Evolutionary conservation across 2,329 filamentous ascomycete species (phyloP).

Genomic region (Hirsutella rhossiliensis): DNA sequence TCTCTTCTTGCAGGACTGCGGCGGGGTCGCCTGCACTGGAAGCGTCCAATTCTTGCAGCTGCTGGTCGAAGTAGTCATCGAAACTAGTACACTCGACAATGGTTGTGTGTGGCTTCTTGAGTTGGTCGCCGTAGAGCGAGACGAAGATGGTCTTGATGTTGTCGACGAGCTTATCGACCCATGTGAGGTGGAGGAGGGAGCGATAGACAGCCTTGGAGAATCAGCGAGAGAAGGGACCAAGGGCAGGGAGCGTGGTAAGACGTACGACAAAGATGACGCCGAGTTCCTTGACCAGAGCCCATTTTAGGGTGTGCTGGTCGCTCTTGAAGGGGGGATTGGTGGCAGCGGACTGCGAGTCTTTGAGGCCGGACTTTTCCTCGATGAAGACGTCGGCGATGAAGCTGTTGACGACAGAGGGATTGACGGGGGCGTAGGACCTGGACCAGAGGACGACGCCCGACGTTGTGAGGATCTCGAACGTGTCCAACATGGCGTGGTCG

Average conservation of each 20-base stretch:
- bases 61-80: slow-evolving; percentile 88
- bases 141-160: slow-evolving; percentile 90
- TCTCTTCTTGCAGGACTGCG: slow-evolving; percentile 17
- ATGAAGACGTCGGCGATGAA: slow-evolving; percentile 97
- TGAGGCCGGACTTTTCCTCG: slow-evolving; percentile 69
- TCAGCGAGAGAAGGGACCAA: neutral
- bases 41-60: slow-evolving; percentile 69
- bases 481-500: slow-evolving; percentile 64
- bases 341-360: slow-evolving; percentile 45
- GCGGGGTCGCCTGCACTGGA: slow-evolving; percentile 24
- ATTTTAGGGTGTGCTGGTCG: slow-evolving; percentile 91
- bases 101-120: slow-evolving; percentile 70
- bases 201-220: slow-evolving; percentile 82
- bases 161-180: slow-evolving; percentile 94
- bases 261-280: slow-evolving; percentile 88
- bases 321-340: slow-evolving; percentile 68
- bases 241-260: neutral
- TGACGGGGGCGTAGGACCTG: slow-evolving; percentile 69
- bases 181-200: slow-evolving; percentile 85
- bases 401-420: slow-evolving; percentile 76
- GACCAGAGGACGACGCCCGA: slow-evolving; percentile 97
- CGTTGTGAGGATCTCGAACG: slow-evolving; percentile 91
- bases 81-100: slow-evolving; percentile 70
- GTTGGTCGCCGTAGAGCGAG: slow-evolving; percentile 76
- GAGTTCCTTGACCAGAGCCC: slow-evolving; percentile 84